Evolutionary conservation across 176 grass and related monocot species (phyloP).

Genomic region (Oryza meyeriana): DNA sequence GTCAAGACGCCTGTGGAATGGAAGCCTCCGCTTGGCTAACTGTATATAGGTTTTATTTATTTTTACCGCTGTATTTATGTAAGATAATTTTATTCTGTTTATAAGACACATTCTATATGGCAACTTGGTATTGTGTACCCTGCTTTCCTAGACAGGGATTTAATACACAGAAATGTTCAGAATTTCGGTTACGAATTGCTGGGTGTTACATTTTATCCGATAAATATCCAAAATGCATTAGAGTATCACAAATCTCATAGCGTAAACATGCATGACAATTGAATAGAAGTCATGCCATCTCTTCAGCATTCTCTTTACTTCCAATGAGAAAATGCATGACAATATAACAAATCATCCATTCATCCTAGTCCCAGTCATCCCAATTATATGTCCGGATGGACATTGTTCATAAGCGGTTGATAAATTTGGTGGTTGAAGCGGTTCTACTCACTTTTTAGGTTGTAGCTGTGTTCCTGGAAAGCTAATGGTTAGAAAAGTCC

Average conservation of each 20-base stretch:
- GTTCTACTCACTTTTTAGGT: background rate
- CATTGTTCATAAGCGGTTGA: background rate
- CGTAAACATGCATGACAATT: background rate
- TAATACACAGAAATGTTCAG: too few species aligned
- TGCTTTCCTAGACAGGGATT: too few species aligned
- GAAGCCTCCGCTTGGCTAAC: too few species aligned
- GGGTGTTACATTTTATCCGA: too few species aligned
- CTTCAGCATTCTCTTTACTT: background rate
- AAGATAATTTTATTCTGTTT: too few species aligned
- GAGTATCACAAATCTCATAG: background rate
- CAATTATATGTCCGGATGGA: background rate
- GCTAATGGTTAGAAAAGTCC: background rate
- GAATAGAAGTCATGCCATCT: background rate
- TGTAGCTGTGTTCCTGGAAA: background rate
- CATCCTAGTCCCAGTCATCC: background rate
- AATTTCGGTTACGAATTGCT: too few species aligned
- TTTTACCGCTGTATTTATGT: too few species aligned
- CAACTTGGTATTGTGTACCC: too few species aligned
- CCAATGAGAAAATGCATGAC: background rate
- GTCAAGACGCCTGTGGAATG: too few species aligned
- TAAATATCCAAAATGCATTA: too few species aligned
- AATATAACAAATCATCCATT: background rate
- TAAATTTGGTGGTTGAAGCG: slow-evolving; percentile 7
- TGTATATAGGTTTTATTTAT: too few species aligned
- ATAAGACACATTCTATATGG: too few species aligned